A percentile compares a stretch with the other conserved stretches of the same genome.
phyloP scores from a whole-genome alignment of 2,329 filamentous ascomycete genomes.

The Ceratocystis albifundus region DNA sequence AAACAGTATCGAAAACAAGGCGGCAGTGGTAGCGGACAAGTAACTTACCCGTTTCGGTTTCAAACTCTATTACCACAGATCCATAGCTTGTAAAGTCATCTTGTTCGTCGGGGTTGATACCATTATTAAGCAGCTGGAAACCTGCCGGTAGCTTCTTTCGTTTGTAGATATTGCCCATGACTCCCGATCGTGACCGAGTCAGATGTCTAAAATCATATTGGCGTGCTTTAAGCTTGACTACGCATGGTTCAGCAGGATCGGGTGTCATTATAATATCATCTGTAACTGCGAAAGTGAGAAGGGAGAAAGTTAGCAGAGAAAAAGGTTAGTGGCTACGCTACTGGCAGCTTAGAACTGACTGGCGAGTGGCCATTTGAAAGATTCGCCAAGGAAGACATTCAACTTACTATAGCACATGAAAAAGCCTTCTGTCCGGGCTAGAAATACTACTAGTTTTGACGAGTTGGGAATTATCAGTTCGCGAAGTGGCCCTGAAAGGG shows the following conservation, averaged over 20 bases:
- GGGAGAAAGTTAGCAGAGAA: not conserved
- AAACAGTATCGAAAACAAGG: not conserved
- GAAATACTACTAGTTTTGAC: slow-evolving; percentile 14
- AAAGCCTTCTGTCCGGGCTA: slow-evolving; percentile 4
- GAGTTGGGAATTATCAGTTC: not conserved
- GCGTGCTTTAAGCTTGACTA: slow-evolving; percentile 7
- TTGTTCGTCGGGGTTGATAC: slow-evolving; percentile 13
- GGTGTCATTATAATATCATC: slow-evolving; percentile 11
- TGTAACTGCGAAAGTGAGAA: slow-evolving; percentile 1
- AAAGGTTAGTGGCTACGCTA: not conserved
- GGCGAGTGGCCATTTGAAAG: not conserved
- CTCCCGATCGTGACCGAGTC: slow-evolving; percentile 10
- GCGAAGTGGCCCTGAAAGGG: not conserved
- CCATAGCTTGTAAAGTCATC: slow-evolving; percentile 1
- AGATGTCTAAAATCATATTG: not conserved
- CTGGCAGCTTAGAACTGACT: not conserved
- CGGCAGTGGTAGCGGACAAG: not conserved
- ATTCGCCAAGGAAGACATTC: not conserved
- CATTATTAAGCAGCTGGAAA: slow-evolving; percentile 10
- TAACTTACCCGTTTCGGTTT: slow-evolving; percentile 11
- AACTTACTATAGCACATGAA: slow-evolving; percentile 17
- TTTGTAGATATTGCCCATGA: slow-evolving; percentile 8
- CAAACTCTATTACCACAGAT: slow-evolving; percentile 14
- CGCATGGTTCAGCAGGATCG: slow-evolving; percentile 5
- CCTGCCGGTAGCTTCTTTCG: not conserved